Conservation (phyloP, 192 early-diverging fungal species). For the Tieghemiomyces parasiticus region DNA sequence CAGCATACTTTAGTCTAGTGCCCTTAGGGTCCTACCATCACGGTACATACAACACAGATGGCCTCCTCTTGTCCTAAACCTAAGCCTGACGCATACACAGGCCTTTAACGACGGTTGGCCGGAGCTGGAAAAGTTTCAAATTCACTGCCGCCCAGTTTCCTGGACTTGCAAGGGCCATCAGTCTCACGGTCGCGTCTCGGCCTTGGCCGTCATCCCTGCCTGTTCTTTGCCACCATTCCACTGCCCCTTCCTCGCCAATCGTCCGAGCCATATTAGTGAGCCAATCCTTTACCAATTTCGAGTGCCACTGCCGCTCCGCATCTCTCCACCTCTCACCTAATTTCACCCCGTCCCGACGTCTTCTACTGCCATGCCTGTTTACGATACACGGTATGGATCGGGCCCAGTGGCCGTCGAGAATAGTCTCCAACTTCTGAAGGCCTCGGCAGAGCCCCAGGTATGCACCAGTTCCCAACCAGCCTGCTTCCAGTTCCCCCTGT, state of each 20-base stretch:
- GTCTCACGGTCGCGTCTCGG: background rate
- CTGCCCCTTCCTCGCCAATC: background rate
- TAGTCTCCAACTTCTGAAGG: background rate
- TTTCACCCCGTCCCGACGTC: background rate
- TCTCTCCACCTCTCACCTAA: background rate
- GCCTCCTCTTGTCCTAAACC: no score
- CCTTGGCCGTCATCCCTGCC: background rate
- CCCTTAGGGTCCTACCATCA: no score
- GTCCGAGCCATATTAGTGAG: no score
- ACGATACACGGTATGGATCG: background rate
- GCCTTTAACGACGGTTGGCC: no score
- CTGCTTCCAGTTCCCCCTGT: slow-evolving; percentile 5
- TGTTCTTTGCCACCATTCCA: background rate
- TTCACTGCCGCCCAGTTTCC: no score
- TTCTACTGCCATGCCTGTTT: background rate
- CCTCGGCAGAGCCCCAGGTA: background rate
- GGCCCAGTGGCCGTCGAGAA: background rate
- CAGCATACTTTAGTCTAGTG: no score
- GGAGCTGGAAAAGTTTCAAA: no score
- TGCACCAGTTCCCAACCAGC: background rate
- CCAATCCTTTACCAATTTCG: background rate
- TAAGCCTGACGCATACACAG: no score
- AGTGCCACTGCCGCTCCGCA: background rate
- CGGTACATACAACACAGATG: no score
- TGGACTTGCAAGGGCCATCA: no score